Evolutionary conservation across 331 rosid species (phyloP).

Genomic region (Acacia concinna): DNA sequence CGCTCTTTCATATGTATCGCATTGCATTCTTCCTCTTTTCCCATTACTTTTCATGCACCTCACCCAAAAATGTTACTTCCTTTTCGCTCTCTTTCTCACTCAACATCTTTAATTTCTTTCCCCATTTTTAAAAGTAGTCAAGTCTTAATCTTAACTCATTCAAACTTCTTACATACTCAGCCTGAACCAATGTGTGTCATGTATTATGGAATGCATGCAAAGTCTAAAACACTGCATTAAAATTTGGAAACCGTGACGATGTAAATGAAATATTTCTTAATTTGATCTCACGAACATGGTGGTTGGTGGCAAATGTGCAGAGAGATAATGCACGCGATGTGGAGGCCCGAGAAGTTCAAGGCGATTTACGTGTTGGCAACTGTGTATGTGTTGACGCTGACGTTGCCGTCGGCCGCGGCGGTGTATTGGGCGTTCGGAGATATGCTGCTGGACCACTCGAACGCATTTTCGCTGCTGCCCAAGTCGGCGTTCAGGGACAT

Average conservation of each 20-base stretch:
- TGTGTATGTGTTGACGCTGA: slow-evolving; percentile 85
- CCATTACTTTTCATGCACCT: too few relatives aligned
- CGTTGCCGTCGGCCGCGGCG: slow-evolving; percentile 87
- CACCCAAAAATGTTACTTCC: slow-evolving; percentile 21
- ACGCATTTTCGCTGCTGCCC: slow-evolving; percentile 93
- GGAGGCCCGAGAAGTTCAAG: slow-evolving; percentile 97
- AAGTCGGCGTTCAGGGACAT: slow-evolving; percentile 77
- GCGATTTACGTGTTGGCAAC: slow-evolving; percentile 83
- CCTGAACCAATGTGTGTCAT: neutral
- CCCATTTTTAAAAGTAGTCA: neutral
- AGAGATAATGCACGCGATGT: slow-evolving; percentile 99
- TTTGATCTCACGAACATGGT: neutral
- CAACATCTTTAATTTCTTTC: neutral
- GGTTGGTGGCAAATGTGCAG: slow-evolving; percentile 39
- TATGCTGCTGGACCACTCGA: slow-evolving; percentile 91
- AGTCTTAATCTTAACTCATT: neutral
- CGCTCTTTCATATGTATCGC: neutral
- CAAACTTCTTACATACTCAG: neutral
- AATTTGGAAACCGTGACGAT: neutral
- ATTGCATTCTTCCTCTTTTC: neutral
- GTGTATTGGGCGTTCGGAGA: slow-evolving; percentile 99
- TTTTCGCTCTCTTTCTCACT: neutral
- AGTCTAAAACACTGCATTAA: neutral
- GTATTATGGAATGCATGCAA: neutral
- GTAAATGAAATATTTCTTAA: neutral